A percentile compares a stretch with the other conserved stretches of the same genome.
These are phyloP conservation scores for Fusarium camptoceras DNA, from an alignment of 2,329 filamentous ascomycete species.

Conservation along the genomic window DNA sequence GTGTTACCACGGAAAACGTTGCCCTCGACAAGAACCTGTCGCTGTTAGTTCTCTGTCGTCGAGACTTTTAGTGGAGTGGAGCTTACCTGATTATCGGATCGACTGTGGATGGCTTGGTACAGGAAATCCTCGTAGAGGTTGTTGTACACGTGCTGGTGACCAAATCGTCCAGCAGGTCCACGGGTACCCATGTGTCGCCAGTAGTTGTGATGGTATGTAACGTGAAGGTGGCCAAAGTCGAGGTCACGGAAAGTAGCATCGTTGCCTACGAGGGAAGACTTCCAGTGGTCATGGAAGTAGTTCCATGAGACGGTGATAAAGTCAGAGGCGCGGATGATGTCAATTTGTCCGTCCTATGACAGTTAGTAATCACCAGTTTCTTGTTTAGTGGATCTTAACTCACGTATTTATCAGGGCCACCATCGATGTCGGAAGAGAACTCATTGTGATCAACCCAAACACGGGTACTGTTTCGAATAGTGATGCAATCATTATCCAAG, in stretches of 20 bases:
- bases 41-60: not conserved
- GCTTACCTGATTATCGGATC: slow-evolving; percentile 56
- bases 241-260: slow-evolving; percentile 53
- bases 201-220: slow-evolving; percentile 64
- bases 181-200: slow-evolving; percentile 60
- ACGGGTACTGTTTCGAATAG: slow-evolving; percentile 57
- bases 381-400: accelerated
- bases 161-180: slow-evolving; percentile 62
- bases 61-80: accelerated
- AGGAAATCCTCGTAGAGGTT: slow-evolving; percentile 61
- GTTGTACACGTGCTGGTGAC: slow-evolving; percentile 62
- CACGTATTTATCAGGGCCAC: slow-evolving; percentile 55
- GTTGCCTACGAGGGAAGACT: slow-evolving; percentile 59
- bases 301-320: slow-evolving; percentile 62
- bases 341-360: slow-evolving; percentile 57
- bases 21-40: slow-evolving; percentile 59
- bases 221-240: slow-evolving; percentile 58
- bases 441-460: slow-evolving; percentile 63
- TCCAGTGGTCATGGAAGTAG: slow-evolving; percentile 63
- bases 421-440: slow-evolving; percentile 56
- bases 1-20: slow-evolving; percentile 62
- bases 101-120: slow-evolving; percentile 62
- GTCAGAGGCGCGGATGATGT: slow-evolving; percentile 58
- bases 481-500: slow-evolving; percentile 56
- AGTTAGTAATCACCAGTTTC: not conserved